Conservation (phyloP, 2,329 filamentous ascomycete species). For the Aspergillaceae sp. region DNA sequence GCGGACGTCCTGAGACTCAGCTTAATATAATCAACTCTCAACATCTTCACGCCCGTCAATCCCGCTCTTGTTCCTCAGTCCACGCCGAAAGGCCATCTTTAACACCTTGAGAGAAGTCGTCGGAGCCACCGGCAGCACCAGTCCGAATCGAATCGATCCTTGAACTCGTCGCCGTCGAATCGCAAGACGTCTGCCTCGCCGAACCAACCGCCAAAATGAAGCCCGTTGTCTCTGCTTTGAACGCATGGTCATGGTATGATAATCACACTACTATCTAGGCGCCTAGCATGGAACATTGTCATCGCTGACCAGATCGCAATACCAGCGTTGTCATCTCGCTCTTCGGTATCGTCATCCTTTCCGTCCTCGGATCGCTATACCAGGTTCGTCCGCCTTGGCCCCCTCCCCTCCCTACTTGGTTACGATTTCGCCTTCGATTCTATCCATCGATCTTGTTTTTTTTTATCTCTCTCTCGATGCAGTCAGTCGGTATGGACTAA, state of each 20-base stretch:
- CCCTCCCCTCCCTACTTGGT: no score
- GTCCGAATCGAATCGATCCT: neutral
- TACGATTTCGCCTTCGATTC: neutral
- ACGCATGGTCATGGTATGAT: slow-evolving; percentile 87
- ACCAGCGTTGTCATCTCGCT: slow-evolving; percentile 60
- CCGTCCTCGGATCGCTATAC: slow-evolving; percentile 63
- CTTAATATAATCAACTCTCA: neutral
- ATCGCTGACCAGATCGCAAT: neutral
- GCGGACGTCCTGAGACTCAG: neutral
- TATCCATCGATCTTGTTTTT: neutral
- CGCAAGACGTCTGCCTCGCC: neutral
- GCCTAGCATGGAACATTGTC: neutral
- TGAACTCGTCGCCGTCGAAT: neutral
- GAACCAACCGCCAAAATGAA: slow-evolving; percentile 59
- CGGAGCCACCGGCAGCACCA: neutral
- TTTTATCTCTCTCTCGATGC: neutral
- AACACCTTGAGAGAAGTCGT: neutral
- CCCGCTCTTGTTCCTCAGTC: neutral
- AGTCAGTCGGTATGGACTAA: slow-evolving; percentile 3
- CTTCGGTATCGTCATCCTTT: slow-evolving; percentile 58
- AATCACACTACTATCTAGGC: neutral
- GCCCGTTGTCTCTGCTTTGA: slow-evolving; percentile 81
- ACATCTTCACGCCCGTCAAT: slow-evolving; percentile 9
- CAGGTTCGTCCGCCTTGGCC: slow-evolving; percentile 39
- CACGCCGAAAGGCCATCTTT: neutral